Base-by-base conservation (phyloP, 306 rosid genomes). In the Phaseolus lunatus region DNA sequence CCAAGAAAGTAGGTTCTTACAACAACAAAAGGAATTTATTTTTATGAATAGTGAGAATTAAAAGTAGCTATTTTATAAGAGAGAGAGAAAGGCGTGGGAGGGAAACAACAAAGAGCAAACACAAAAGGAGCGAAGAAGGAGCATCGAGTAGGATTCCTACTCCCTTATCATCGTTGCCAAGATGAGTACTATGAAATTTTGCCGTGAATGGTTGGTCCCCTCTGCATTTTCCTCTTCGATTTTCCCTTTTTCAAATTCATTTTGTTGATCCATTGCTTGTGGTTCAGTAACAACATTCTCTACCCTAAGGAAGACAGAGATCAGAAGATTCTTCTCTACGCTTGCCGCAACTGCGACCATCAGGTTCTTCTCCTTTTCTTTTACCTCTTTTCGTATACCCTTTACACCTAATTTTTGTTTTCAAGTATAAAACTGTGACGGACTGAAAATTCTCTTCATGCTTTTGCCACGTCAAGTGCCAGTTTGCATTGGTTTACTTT, bases 181-280 rank as follows among this genome's bases (percentile, higher is more conserved):
- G 71, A 92, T 95, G 99, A 91, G 97, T 87, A 83, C 97, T 80
- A 92, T 95, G 99, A 95, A 95, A 50, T 95, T 95, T 86, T 95
- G 99, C 89, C 97, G 97, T 69, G 97, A 95, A 88, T 95, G 99
- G 99, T 95, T 58, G 0, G 81, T 67, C 18, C 63, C 45, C 49
- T 19, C 20, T 72, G 22, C 37, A 27, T 65, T 61, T 35, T 67
- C 80, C 31, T 75, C 43, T 33, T 57, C 65, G 1, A 12, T 41
- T 62, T 52, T 29, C 33, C 13, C 9, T 1, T n/a, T 49, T 1
- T 39, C 6, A 7, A 16, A 11, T 5, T n/a, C 3, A 20, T 41
- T 29, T 20, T 11, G 8, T 37, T 35, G 7, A 56, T 72, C 19
- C 26, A 50, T 62, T 61, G 23, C 19, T 73, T 78, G 9, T 43